phyloP scores from a whole-genome alignment of 2,329 filamentous ascomycete species.

The Sarocladiaceae sp. region DNA sequence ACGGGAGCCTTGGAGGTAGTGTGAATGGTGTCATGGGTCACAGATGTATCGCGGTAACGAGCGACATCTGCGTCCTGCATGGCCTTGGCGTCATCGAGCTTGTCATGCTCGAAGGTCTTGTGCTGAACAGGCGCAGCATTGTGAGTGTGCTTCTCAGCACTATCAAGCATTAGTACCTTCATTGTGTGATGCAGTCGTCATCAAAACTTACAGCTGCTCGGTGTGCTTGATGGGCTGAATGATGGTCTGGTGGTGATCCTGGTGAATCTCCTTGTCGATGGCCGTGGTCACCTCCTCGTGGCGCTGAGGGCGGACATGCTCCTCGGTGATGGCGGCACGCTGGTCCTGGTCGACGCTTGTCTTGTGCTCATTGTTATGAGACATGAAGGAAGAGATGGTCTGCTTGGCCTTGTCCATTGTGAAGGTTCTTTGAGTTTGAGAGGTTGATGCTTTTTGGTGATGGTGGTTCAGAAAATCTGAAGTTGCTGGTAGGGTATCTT shows the following conservation, averaged over 20 bases:
- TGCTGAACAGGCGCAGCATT: slow-evolving; percentile 56
- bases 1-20: slow-evolving; percentile 20
- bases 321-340: slow-evolving; percentile 55
- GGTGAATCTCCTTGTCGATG: slow-evolving; percentile 65
- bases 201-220: slow-evolving; percentile 36
- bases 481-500: too few relatives aligned
- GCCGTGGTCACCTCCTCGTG: slow-evolving; percentile 61
- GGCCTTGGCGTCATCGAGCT: slow-evolving; percentile 41
- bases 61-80: slow-evolving; percentile 47
- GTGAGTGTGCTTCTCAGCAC: slow-evolving; percentile 59
- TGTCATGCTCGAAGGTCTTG: slow-evolving; percentile 57
- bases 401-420: slow-evolving; percentile 63
- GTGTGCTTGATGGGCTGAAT: slow-evolving; percentile 54
- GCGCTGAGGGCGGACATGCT: slow-evolving; percentile 53
- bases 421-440: slow-evolving; percentile 10
- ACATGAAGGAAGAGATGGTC: slow-evolving; percentile 57
- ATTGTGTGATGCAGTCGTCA: slow-evolving; percentile 1
- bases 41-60: slow-evolving; percentile 23
- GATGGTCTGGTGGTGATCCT: slow-evolving; percentile 68
- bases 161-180: slow-evolving; percentile 19
- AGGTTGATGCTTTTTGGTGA: too few relatives aligned
- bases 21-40: slow-evolving; percentile 25
- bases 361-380: slow-evolving; percentile 59
- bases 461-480: too few relatives aligned
- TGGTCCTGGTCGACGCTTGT: slow-evolving; percentile 68